These are phyloP conservation scores for Hypericum androsaemum DNA, from an alignment of 345 rosid species.

Conservation along the genomic window DNA sequence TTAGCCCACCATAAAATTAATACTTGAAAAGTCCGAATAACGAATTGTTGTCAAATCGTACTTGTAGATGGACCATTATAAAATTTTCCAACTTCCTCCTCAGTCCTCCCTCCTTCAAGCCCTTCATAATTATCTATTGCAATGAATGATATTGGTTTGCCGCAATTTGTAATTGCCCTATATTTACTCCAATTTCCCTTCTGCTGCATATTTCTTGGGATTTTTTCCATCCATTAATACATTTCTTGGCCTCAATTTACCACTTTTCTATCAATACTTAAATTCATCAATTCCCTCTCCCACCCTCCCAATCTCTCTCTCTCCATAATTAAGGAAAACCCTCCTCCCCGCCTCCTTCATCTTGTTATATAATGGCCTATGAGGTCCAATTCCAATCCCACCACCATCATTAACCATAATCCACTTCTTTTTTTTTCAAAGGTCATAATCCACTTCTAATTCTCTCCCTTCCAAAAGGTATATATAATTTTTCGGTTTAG, in stretches of 20 bases:
- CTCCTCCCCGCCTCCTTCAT: constrained; percentile 27
- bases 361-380: constrained; percentile 46
- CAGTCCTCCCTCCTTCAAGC: too few species aligned
- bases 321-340: constrained; percentile 47
- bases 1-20: too few species aligned
- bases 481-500: too few species aligned
- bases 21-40: too few species aligned
- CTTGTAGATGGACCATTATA: too few species aligned
- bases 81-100: too few species aligned
- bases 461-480: constrained; percentile 4
- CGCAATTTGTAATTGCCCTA: constrained; percentile 29
- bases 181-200: constrained; percentile 31
- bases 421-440: neutral
- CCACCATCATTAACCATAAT: constrained; percentile 1
- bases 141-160: constrained; percentile 35
- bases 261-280: constrained; percentile 41
- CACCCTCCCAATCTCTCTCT: constrained; percentile 25
- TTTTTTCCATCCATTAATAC: constrained; percentile 38
- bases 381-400: constrained; percentile 24
- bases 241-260: constrained; percentile 48
- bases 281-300: constrained; percentile 22
- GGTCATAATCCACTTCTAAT: constrained; percentile 11
- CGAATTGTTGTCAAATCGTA: too few species aligned
- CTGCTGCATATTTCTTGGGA: constrained; percentile 23
- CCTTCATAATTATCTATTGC: constrained; percentile 3